These are phyloP conservation scores for Penicillium dipodomyicola DNA, from an alignment of 495 filamentous ascomycete species.

Conservation along the genomic window DNA sequence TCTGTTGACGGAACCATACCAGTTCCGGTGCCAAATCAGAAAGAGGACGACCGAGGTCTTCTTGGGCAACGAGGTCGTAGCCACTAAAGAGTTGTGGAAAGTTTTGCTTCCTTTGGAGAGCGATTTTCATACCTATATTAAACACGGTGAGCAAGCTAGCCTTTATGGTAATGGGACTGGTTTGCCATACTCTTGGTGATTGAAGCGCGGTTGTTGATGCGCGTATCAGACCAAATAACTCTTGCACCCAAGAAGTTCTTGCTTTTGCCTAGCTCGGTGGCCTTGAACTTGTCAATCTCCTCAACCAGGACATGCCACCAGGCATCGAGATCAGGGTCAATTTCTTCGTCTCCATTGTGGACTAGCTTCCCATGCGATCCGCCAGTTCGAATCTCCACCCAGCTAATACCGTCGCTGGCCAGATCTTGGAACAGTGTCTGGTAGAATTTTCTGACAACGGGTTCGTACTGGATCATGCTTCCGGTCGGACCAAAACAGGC, in stretches of 20 bases:
- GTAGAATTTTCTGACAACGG: background rate
- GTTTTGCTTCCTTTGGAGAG: background rate
- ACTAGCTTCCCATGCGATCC: background rate
- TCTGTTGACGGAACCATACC: slow-evolving; percentile 23
- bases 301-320: slow-evolving; percentile 20
- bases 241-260: slow-evolving; percentile 18
- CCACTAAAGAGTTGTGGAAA: slow-evolving; percentile 20
- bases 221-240: slow-evolving; percentile 12
- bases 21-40: slow-evolving; percentile 19
- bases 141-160: background rate
- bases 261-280: slow-evolving; percentile 1
- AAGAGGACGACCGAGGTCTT: slow-evolving; percentile 23
- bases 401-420: background rate
- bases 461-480: background rate
- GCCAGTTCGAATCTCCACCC: background rate
- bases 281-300: slow-evolving; percentile 18
- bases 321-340: slow-evolving; percentile 4
- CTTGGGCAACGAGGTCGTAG: slow-evolving; percentile 23
- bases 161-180: background rate
- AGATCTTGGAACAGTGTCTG: background rate
- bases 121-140: slow-evolving; percentile 2
- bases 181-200: slow-evolving; percentile 3
- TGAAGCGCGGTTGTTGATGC: slow-evolving; percentile 4
- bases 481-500: background rate
- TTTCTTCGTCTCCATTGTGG: background rate